These are phyloP conservation scores for Scheffersomyces lignicola DNA, from an alignment of 1,139 yeast genomes.

Conservation along the genomic window DNA sequence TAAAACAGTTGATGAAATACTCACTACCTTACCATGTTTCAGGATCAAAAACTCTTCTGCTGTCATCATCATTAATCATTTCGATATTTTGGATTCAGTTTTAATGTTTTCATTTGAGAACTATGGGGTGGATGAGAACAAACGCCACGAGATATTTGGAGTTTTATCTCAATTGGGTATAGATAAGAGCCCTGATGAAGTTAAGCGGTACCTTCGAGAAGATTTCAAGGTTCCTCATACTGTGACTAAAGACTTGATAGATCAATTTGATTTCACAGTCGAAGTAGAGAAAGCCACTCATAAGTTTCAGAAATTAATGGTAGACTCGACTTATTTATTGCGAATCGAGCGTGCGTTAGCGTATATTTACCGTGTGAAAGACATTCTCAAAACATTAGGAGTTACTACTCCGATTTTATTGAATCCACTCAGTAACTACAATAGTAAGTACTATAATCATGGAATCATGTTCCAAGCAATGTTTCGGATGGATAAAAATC, in stretches of 20 bases:
- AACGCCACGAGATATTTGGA: conserved; percentile 64
- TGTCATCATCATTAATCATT: conserved; percentile 73
- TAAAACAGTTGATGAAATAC: conserved; percentile 74
- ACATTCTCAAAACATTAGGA: conserved; percentile 57
- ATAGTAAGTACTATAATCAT: conserved; percentile 70
- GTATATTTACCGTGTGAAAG: conserved; percentile 58
- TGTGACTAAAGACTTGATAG: conserved; percentile 71
- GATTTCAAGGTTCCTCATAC: conserved; percentile 80
- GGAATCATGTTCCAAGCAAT: conserved; percentile 90
- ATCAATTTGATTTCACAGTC: conserved; percentile 71
- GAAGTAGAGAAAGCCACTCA: conserved; percentile 64
- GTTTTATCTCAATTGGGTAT: conserved; percentile 75
- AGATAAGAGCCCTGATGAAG: conserved; percentile 64
- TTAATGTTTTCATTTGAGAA: conserved; percentile 69
- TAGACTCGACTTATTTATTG: conserved; percentile 66
- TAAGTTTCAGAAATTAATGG: conserved; percentile 66
- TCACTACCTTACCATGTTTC: conserved; percentile 65
- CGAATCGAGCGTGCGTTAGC: conserved; percentile 63
- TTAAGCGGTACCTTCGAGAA: conserved; percentile 62
- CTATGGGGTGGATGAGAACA: conserved; percentile 62
- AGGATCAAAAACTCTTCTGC: conserved; percentile 42
- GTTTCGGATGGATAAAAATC: conserved; percentile 50
- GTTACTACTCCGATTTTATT: conserved; percentile 38
- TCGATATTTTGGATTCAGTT: conserved; percentile 72
- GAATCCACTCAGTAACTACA: conserved; percentile 79